Evolutionary conservation across 139 green algal species (phyloP), one percentile per base, ranked within the genome.

Genomic region (Zygnema cylindricum): DNA sequence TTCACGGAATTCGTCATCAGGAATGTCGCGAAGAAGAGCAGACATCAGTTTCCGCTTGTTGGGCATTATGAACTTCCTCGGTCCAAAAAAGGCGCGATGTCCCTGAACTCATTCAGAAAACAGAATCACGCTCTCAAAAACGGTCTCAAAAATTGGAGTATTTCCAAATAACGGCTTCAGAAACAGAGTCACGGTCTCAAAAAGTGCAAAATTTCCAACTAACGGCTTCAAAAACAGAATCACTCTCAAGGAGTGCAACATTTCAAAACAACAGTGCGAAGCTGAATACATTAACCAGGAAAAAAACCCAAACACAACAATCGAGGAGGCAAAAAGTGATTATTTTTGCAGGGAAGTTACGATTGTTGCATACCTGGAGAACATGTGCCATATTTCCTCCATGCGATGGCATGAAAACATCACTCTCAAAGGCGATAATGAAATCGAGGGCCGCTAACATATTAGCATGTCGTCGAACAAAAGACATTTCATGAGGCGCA

Each of bases 331-430:
- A n/a, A 36, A 23, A 49, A 23, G 22, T 21, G 73, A 21, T 73
- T 23, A 23, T 35, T 35, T 36, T 35, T 81, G n/a, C n/a, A n/a
- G n/a, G n/a, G n/a, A n/a, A n/a, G n/a, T n/a, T n/a, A 30, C 77
- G 69, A 38, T 7, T 36, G 16, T 36, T 81, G 77, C 22, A 43
- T 43, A 87, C 82, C 82, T 87, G 82, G 25, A 87, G 43, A 39
- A 87, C 82, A 35, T 87, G 82, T 1, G 36, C 82, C 82, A 87
- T 87, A 55, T 87, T 87, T 30, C 82, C 82, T 1, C 82, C 82
- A 7, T 87, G 82, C 1, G 82, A 87, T 22, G 82, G 82, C 82
- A 87, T 82, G 82, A 87, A 87, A 30, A 87, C 43, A 43, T 87
- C 7, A 42, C 36, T 43, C 25, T 42, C 23, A 1, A 82, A 21